phyloP scores from a whole-genome alignment of 2,329 filamentous ascomycete genomes.

The Aspergillus bombycis region DNA sequence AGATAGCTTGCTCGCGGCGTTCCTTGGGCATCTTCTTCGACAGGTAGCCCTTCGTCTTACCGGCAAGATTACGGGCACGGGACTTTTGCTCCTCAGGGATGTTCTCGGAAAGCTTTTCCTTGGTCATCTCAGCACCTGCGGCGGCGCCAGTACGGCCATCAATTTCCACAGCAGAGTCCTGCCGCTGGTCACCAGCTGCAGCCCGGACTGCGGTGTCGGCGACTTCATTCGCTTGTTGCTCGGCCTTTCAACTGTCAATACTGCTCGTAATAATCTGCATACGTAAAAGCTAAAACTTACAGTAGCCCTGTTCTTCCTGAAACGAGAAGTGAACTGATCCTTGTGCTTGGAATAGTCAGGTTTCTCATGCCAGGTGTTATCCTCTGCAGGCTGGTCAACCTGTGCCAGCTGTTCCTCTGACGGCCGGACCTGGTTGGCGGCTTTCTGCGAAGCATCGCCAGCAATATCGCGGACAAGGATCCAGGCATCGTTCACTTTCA shows the following conservation, averaged over 20 bases:
- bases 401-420: conserved; percentile 74
- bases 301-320: conserved; percentile 60
- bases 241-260: conserved; percentile 27
- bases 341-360: conserved; percentile 72
- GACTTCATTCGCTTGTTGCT: conserved; percentile 60
- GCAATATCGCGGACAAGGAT: conserved; percentile 87
- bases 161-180: conserved; percentile 55
- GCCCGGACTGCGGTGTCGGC: conserved; percentile 57
- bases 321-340: conserved; percentile 64
- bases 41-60: conserved; percentile 71
- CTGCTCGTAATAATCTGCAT: neutral
- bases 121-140: conserved; percentile 36
- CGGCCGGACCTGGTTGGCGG: conserved; percentile 74
- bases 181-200: conserved; percentile 53
- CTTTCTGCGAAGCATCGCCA: conserved; percentile 82
- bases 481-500: conserved; percentile 73
- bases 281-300: conserved; percentile 38
- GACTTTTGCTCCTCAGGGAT: conserved; percentile 62
- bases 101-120: conserved; percentile 64
- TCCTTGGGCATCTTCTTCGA: conserved; percentile 87
- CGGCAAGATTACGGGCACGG: conserved; percentile 40
- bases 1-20: conserved; percentile 88
- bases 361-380: conserved; percentile 91
- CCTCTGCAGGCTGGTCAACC: conserved; percentile 81
- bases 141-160: conserved; percentile 50